These are phyloP conservation scores for Alliaria petiolata DNA, from an alignment of 345 rosid species.

Conservation along the genomic window DNA sequence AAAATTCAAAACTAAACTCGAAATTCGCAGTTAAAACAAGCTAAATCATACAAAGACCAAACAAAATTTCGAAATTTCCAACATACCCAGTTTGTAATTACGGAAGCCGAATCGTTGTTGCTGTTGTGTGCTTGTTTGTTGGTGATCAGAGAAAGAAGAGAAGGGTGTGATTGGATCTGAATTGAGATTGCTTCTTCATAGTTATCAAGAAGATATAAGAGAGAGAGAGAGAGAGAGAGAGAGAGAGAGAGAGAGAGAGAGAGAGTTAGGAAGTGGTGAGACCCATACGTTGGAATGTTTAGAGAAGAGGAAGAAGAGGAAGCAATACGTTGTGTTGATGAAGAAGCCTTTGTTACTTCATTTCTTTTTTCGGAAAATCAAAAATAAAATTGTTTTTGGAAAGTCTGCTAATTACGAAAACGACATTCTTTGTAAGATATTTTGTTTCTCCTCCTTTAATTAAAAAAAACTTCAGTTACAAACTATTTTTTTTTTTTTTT, in stretches of 20 bases:
- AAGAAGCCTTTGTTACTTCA: slow-evolving; percentile 15
- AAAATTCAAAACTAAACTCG: background rate
- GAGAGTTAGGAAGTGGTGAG: slow-evolving; percentile 25
- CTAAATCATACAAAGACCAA: background rate
- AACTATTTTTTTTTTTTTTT: no score
- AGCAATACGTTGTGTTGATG: slow-evolving; percentile 22
- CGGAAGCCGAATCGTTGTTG: slow-evolving; percentile 13
- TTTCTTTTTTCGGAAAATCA: slow-evolving; percentile 8
- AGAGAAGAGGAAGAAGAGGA: slow-evolving; percentile 15
- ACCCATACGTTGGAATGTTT: slow-evolving; percentile 30
- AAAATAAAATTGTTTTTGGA: background rate
- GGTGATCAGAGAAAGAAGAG: slow-evolving; percentile 26
- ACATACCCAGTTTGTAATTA: slow-evolving; percentile 8
- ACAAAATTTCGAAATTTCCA: background rate
- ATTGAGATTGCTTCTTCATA: slow-evolving; percentile 27
- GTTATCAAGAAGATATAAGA: slow-evolving; percentile 12
- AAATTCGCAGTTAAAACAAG: background rate
- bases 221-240: slow-evolving; percentile 6
- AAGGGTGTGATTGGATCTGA: slow-evolving; percentile 32
- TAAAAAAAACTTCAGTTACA: slow-evolving; percentile 16
- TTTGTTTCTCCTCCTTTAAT: slow-evolving; percentile 2
- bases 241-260: slow-evolving; percentile 2
- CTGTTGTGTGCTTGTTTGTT: background rate
- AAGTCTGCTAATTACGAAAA: slow-evolving; percentile 30
- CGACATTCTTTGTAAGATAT: slow-evolving; percentile 31